Evolutionary conservation across 441 rosid genomes (phyloP), one percentile per base, ranked within the genome.

Genomic region (Erysimum cheiri): DNA sequence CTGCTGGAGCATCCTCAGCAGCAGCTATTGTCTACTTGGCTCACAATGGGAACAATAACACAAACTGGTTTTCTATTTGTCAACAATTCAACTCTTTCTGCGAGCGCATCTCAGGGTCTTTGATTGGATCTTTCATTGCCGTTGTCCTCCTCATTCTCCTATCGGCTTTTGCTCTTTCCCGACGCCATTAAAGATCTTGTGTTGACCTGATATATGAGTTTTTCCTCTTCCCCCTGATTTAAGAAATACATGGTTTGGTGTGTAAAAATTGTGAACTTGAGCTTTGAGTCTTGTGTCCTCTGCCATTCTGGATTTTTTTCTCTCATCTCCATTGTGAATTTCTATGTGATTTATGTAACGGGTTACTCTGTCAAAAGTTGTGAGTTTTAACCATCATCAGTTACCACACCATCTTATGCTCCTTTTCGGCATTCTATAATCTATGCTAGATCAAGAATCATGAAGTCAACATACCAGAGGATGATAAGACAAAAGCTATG

Each of bases 61-160:
- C 82, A 36, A 86, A 84, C 70, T 86, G 93, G 90, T 78, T 79
- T 53, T 63, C 87, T n/a, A 66, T 88, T 60, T 88, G 89, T 80
- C 84, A 84, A 60, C 90, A 88, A 39, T 84, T 80, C 69, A 80
- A 80, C 46, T 80, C 90, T 13, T 85, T 85, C 74, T 88, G 93
- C 54, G 65, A 82, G 70, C 86, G 86, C 28, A 77, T 69, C 57
- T 84, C 89, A 1, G 85, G 87, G 2, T 83, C 89, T 65, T 73
- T 86, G 69, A 79, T 86, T 15, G 93, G 93, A 67, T 88, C 93
- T n/a, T 84, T 81, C 54, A 74, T 69, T 5, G 78, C 56, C 11
- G 78, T 73, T 57, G 4, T 64, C 66, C 11, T 85, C 60, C 40
- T 84, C 49, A 80, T 83, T 57, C 15, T 81, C 67, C 26, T 73